Evolutionary conservation across 139 green algal species (phyloP).

Genomic region (Auxenochlorella protothecoides): DNA sequence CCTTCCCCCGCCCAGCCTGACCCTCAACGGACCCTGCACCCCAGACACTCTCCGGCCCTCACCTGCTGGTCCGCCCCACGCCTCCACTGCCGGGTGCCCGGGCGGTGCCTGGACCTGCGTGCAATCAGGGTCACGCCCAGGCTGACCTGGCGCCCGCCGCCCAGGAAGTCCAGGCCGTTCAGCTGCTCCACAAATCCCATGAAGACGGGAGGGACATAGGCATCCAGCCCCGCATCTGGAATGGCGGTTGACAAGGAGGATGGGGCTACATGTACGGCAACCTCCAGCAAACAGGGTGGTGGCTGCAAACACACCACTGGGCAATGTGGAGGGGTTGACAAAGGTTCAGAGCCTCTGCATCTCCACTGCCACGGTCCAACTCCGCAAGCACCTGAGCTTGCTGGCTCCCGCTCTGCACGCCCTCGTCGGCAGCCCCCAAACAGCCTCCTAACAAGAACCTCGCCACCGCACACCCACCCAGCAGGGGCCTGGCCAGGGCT

Average conservation of each 20-base stretch:
- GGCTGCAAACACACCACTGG: no score
- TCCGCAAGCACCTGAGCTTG: no score
- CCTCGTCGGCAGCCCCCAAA: no score
- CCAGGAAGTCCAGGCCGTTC: slow-evolving; percentile 27
- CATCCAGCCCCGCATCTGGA: slow-evolving; percentile 23
- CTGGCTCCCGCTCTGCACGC: no score
- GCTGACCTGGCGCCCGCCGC: background rate
- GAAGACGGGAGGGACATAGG: slow-evolving; percentile 54
- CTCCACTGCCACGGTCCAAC: no score
- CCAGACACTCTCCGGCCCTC: no score
- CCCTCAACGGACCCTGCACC: no score
- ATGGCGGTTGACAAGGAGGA: background rate
- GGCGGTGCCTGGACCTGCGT: slow-evolving; percentile 35
- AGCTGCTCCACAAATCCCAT: slow-evolving; percentile 68
- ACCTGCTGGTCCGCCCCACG: slow-evolving; percentile 57
- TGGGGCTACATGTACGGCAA: background rate
- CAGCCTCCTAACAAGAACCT: no score
- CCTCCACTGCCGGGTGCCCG: slow-evolving; percentile 73
- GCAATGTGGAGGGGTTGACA: no score
- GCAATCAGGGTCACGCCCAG: slow-evolving; percentile 53
- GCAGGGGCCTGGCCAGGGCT: slow-evolving; percentile 40
- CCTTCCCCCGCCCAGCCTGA: no score
- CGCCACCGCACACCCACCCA: slow-evolving; percentile 16
- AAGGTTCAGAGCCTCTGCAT: no score
- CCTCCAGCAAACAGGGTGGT: no score